Base-by-base conservation (phyloP, 306 rosid genomes). In the Urtica urens region DNA sequence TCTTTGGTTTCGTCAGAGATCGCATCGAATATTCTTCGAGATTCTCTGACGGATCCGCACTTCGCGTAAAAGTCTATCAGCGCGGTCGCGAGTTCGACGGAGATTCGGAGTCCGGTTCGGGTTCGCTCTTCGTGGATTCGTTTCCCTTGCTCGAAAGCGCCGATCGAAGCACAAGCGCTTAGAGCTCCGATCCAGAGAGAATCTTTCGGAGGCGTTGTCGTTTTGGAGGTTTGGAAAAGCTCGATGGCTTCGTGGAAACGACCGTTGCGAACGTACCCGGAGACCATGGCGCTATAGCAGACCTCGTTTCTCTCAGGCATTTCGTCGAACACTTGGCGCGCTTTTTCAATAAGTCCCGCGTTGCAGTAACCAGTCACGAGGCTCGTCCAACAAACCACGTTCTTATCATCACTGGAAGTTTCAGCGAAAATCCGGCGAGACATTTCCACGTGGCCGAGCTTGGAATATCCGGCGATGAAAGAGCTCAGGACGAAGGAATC, bases 371-470 rank as follows among this genome's bases (percentile, higher is more conserved):
- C 67, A 52, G 40, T 53, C 3, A 62, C 14, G 18, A 53, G 46
- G 19, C 60, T 62, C 10, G 68, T 53, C 68, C 55, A 52, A 26
- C 68, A 62, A 19, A 53, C 68, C 40, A 53, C 55, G 28, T 62
- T 62, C 49, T 26, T 45, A 4, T 53, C 31, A n/a, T n/a, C n/a
- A n/a, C n/a, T n/a, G 25, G 27, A 1, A 30, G 54, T 35, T 33
- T 62, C 53, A 22, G 34, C 53, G 22, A 62, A 62, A 43, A 62
- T 49, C 13, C 42, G 35, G 10, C 48, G 40, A 19, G 68, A 54
- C 19, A 46, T 42, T 16, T 52, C 47, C 53, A 62, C 21, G 16
- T 23, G 34, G 24, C 50, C 53, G 25, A 21, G 53, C 42, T 25
- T 53, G 7, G 54, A 52, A 41, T 33, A 52, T 4, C 7, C 27